These are phyloP conservation scores for Centaurea solstitialis DNA, from an alignment of 129 eudicot species.

Conservation along the genomic window DNA sequence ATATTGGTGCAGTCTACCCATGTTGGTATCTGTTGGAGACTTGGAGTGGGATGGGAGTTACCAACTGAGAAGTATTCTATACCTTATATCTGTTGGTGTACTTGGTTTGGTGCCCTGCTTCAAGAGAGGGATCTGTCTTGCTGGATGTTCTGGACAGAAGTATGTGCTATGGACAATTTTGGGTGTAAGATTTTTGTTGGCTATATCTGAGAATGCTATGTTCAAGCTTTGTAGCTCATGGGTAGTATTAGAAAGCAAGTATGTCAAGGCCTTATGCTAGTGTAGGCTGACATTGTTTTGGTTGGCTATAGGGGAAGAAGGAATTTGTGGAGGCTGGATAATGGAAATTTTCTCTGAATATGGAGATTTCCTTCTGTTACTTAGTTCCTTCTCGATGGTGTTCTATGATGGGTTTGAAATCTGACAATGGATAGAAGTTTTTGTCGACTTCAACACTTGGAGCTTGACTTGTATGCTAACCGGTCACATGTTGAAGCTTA, in stretches of 20 bases:
- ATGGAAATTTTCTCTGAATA: constrained; percentile 10
- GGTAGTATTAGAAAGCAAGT: constrained; percentile 24
- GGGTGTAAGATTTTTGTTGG: constrained; percentile 11
- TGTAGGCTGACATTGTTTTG: constrained; percentile 15
- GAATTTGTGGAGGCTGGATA: constrained; percentile 23
- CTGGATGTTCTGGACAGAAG: constrained; percentile 20
- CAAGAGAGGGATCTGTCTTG: constrained; percentile 13
- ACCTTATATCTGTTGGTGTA: constrained; percentile 3
- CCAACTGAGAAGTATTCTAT: constrained; percentile 13
- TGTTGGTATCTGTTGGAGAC: constrained; percentile 14
- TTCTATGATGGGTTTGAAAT: constrained; percentile 14
- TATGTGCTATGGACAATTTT: constrained; percentile 5
- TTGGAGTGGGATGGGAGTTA: constrained; percentile 12
- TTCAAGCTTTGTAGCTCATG: constrained; percentile 24
- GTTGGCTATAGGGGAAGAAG: constrained; percentile 21
- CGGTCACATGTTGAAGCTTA: constrained; percentile 19
- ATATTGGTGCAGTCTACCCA: constrained; percentile 9
- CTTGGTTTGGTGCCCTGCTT: constrained; percentile 9
- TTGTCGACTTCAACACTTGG: constrained; percentile 13
- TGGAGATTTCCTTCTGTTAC: constrained; percentile 14
- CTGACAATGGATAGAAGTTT: constrained; percentile 10
- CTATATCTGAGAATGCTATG: constrained; percentile 12
- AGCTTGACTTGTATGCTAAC: constrained; percentile 24
- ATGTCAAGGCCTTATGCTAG: constrained; percentile 10
- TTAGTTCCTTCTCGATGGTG: constrained; percentile 4